Evolutionary conservation across 1,139 yeast species (phyloP).

Genomic region (Debaryomyces coudertii): DNA sequence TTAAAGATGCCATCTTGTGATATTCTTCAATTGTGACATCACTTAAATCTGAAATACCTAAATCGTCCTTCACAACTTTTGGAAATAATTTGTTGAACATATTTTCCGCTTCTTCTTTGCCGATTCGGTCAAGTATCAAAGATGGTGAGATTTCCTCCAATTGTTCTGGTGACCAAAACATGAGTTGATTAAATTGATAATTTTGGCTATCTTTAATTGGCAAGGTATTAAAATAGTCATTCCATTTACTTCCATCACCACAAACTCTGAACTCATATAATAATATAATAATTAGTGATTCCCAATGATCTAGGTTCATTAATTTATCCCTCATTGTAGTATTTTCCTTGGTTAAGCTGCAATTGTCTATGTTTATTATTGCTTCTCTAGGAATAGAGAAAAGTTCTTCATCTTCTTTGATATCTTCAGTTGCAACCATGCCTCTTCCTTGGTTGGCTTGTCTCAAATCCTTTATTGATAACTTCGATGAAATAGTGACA

Average conservation of each 20-base stretch:
- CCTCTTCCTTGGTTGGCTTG: slow-evolving; percentile 73
- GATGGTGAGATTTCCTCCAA: slow-evolving; percentile 66
- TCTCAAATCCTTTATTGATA: slow-evolving; percentile 64
- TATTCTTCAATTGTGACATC: slow-evolving; percentile 58
- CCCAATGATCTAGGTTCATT: slow-evolving; percentile 68
- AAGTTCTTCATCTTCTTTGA: slow-evolving; percentile 59
- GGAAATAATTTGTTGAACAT: slow-evolving; percentile 50
- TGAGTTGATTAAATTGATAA: slow-evolving; percentile 62
- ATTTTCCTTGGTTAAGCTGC: slow-evolving; percentile 42
- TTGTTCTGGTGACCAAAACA: slow-evolving; percentile 73
- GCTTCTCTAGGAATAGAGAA: slow-evolving; percentile 68
- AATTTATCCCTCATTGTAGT: slow-evolving; percentile 39
- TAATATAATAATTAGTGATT: slow-evolving; percentile 67
- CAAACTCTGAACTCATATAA: slow-evolving; percentile 55
- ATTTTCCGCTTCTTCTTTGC: slow-evolving; percentile 64
- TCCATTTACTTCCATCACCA: slow-evolving; percentile 59
- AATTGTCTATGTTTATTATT: slow-evolving; percentile 61
- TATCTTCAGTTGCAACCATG: slow-evolving; percentile 64
- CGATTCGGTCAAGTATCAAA: slow-evolving; percentile 67
- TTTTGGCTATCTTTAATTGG: slow-evolving; percentile 48
- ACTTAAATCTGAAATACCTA: slow-evolving; percentile 27
- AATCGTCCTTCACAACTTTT: slow-evolving; percentile 23
- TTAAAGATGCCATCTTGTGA: slow-evolving; percentile 65
- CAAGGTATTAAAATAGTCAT: slow-evolving; percentile 67
- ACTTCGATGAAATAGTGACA: slow-evolving; percentile 55